phyloP scores from a whole-genome alignment of 352 stramenopile genomes.

The Phytophthora quininea region DNA sequence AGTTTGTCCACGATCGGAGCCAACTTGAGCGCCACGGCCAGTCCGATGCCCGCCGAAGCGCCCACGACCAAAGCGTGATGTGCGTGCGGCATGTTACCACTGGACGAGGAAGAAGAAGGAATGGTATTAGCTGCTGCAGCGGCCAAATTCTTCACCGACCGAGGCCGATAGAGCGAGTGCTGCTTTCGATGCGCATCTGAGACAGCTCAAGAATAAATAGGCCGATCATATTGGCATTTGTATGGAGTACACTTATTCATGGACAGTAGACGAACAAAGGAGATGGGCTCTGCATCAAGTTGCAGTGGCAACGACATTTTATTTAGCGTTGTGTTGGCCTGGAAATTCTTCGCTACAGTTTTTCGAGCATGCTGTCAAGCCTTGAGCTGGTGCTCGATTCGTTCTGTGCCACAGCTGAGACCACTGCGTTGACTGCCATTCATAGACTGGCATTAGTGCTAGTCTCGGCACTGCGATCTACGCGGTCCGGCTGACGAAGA shows the following conservation, averaged over 20 bases:
- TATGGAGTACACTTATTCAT: background rate
- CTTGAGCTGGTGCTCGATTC: too few relatives aligned
- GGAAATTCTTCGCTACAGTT: background rate
- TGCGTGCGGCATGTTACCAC: constrained; percentile 9
- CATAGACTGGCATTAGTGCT: too few relatives aligned
- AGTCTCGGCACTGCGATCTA: too few relatives aligned
- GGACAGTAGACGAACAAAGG: background rate
- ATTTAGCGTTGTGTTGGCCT: too few relatives aligned
- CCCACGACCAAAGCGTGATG: constrained; percentile 39
- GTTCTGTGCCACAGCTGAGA: too few relatives aligned
- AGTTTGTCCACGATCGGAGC: constrained; percentile 34
- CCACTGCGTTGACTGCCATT: too few relatives aligned
- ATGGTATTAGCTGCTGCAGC: constrained; percentile 19
- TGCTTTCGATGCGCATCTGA: background rate
- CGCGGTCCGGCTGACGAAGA: too few relatives aligned
- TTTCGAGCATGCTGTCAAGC: too few relatives aligned
- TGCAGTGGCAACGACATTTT: too few relatives aligned
- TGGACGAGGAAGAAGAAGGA: background rate
- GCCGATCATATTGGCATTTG: background rate
- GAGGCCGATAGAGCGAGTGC: background rate
- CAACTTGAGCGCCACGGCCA: constrained; percentile 27
- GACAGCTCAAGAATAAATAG: background rate
- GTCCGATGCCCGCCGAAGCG: constrained; percentile 33
- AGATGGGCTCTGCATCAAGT: background rate
- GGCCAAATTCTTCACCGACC: background rate